Base-by-base conservation (phyloP, 2,329 filamentous ascomycete species). In the Colletotrichum sp. region DNA sequence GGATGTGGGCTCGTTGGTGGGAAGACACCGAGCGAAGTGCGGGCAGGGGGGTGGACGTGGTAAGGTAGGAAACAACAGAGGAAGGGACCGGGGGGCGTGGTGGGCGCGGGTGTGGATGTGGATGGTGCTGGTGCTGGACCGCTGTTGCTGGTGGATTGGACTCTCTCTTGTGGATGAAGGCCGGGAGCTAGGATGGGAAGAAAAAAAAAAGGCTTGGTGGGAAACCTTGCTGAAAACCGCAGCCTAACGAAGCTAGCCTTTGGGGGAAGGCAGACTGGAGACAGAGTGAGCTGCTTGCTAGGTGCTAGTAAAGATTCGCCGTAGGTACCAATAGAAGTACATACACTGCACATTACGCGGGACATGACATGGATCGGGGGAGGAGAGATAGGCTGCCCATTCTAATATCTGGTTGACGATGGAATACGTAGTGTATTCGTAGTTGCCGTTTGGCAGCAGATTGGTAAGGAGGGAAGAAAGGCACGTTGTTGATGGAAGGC, bases 181-280 rank as follows among this genome's bases (percentile, higher is more conserved):
- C 72, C 69, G 72, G 55, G 72, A 75, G 62, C 68, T 72, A 74
- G 71, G 67, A 71, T 70, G 65, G 61, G 13, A 21, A 62, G 30
- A 34, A 8, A 21, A 61, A 55, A 13, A 62, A 72, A 73, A 69
- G 60, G 71, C 60, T 66, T 64, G 60, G 60, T 65, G 48, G 61
- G 21, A 71, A 61, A 60, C 60, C 67, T 32, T 70, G 70, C 61
- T 71, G 24, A 48, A 28, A 74, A 66, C 48, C 66, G 43, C 61
- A 66, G 28, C 60, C 69, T 34, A 38, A 65, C 21, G 56, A 38
- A 71, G 58, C 71, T 73, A 70, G 65, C 43, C 36, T 68, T 74
- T 66, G 32, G 30, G 26, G 32, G 66, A 32, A 26, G 30, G 24
- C 30, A 32, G 38, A 62, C 30, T 32, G 58, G 56, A 52, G 5